Evolutionary conservation across 768 basidiomycete species (phyloP), one percentile per base, ranked within the genome.

Genomic region (Cubamyces sp.): DNA sequence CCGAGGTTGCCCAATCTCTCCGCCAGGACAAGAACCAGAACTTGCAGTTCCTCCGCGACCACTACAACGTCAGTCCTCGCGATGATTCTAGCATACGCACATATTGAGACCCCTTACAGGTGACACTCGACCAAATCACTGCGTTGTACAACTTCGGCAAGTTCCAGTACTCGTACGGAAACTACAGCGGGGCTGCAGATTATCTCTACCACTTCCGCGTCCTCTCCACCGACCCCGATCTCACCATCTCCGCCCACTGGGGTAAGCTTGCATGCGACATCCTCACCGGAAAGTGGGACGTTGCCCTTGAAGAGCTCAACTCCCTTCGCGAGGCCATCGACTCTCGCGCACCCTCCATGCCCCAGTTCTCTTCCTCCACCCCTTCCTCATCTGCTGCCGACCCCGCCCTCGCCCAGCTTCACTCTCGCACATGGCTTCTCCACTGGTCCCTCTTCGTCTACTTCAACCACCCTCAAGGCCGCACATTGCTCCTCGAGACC

Each of bases 391-490:
- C 70, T 6, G 66, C 81, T 9, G 68, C 82, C 21, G 78, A 87
- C 50, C 84, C 88, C 41, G 88, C 89, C n/a, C 83, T 96, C 28
- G 82, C 85, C 40, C 94, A 97, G 71, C 82, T 99, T 30, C 95
- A 98, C 75, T 92, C 94, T 3, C 87, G 97, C 61, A 93, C 95
- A 19, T 98, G 96, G 95, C 84, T 96, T 62, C 87, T 93, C 7
- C 97, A 98, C 77, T 99, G 96, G 97, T 92, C 91, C 1, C 87
- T 99, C 51, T 98, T 98, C 75, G 94, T 98, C 58, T 98, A 96
- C 79, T 99, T 95, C 81, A 98, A 97, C 79, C 93, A 98, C 76
- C 87, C 88, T 0, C 87, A 95, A 68, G 95, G 94, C 26, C 88
- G 95, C 43, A 92, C 91, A 0, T 86, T 93, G 18, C 87, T 98